Base-by-base conservation (phyloP, 768 basidiomycete genomes). In the Pholiota conissans region DNA sequence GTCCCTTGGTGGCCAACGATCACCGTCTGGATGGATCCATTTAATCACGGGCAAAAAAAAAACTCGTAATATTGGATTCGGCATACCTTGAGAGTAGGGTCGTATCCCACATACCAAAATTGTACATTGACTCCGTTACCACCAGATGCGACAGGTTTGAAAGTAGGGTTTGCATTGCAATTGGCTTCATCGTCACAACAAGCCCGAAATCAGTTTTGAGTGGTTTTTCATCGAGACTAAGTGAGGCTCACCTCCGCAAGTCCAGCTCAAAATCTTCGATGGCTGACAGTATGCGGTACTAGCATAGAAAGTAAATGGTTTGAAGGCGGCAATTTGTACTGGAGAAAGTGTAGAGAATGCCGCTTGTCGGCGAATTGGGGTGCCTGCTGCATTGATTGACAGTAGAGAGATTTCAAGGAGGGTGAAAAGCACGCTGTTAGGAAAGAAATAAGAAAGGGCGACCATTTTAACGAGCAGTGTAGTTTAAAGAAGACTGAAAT, bases 261-360 rank as follows among this genome's bases (percentile, higher is more conserved):
- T 65, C 83, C 84, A 86, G 20, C 73, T 71, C 39, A 77, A 60
- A 24, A 78, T 81, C 37, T 69, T 52, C 3, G 74, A 52, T 5
- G 82, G 69, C 14, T 67, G 51, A 55, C 85, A 87, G 61, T 82
- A 81, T 0, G 73, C 84, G 9, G 82, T 66, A 32, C 78, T 77
- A 0, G 85, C 82, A 61, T 79, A 84, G 55, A 67, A 71, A 0
- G 81, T 77, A 70, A 78, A 86, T 0, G 84, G 75, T 34, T 63
- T 76, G 66, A 76, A 85, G 11, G 62, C 32, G 6, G 71, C 61
- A 6, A 85, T 75, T 61, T 83, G 72, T 0, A 77, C 24, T 5
- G 72, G 61, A 27, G 74, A 68, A 49, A 83, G 66, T 0, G 77
- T 52, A 1, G 71, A 45, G 24, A 45, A 24, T 73, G 52, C 83